These are phyloP conservation scores for Aspergillus persii DNA, from an alignment of 2,329 filamentous ascomycete genomes.

Conservation along the genomic window DNA sequence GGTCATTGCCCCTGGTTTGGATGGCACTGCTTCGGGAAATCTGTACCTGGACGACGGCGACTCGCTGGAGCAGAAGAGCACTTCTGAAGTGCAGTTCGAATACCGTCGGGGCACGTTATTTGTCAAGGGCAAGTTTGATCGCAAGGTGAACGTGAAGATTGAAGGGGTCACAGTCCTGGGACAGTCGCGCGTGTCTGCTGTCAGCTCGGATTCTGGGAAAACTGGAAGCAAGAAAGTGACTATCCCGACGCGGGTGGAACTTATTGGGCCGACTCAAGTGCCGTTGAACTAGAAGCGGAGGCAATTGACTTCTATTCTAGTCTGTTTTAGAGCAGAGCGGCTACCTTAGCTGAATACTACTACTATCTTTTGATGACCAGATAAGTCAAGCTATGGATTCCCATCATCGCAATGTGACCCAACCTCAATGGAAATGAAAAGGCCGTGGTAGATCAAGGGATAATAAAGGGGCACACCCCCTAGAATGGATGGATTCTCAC, in stretches of 20 bases:
- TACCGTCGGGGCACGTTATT: slow-evolving; percentile 52
- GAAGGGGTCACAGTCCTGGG: slow-evolving; percentile 36
- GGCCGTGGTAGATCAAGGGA: background rate
- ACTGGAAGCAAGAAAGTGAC: slow-evolving; percentile 20
- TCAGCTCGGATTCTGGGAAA: slow-evolving; percentile 12
- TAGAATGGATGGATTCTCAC: background rate
- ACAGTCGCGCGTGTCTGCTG: slow-evolving; percentile 10
- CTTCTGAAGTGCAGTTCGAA: slow-evolving; percentile 59
- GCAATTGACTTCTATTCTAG: background rate
- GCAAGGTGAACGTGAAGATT: slow-evolving; percentile 27
- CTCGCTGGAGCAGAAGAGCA: slow-evolving; percentile 56
- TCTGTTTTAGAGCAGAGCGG: background rate
- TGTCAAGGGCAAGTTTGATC: slow-evolving; percentile 30
- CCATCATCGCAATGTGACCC: too few species aligned
- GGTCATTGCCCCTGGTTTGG: slow-evolving; percentile 62
- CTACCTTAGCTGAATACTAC: background rate
- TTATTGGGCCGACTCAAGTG: slow-evolving; percentile 12
- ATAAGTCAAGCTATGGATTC: background rate
- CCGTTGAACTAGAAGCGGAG: slow-evolving; percentile 9
- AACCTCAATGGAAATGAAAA: background rate
- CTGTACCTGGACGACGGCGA: slow-evolving; percentile 79
- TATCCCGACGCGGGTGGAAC: slow-evolving; percentile 21
- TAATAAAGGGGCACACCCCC: background rate
- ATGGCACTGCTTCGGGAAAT: slow-evolving; percentile 63
- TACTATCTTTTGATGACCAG: background rate